phyloP scores from a whole-genome alignment of 2,329 filamentous ascomycete species.

The Dendryphion nanum region DNA sequence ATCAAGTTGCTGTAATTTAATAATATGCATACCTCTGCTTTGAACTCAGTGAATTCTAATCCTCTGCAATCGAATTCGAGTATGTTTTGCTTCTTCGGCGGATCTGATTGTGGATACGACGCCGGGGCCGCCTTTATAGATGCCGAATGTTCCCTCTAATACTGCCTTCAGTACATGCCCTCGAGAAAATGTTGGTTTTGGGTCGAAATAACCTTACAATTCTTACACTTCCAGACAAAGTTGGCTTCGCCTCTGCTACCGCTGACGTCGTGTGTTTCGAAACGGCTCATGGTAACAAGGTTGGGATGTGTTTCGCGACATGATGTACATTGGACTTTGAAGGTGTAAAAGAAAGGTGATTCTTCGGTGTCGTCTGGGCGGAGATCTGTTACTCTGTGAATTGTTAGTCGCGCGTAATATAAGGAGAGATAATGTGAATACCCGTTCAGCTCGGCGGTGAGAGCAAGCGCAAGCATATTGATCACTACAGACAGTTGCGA shows the following conservation, averaged over 20 bases:
- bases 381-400: conserved; percentile 78
- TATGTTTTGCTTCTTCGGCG: conserved; percentile 73
- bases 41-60: conserved; percentile 88
- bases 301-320: conserved; percentile 91
- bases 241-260: conserved; percentile 94
- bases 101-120: conserved; percentile 68
- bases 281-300: conserved; percentile 80
- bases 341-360: conserved; percentile 91
- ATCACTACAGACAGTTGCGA: no score
- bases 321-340: conserved; percentile 97
- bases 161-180: no score
- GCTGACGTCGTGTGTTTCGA: conserved; percentile 87
- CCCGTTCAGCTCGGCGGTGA: conserved; percentile 40
- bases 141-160: conserved; percentile 78
- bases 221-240: conserved; percentile 99
- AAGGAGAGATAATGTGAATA: conserved; percentile 3
- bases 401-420: not conserved
- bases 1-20: not conserved
- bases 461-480: conserved; percentile 40
- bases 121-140: conserved; percentile 74
- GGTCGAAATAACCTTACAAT: conserved; percentile 72
- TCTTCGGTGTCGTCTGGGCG: conserved; percentile 79
- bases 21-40: conserved; percentile 78
- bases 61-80: conserved; percentile 93
- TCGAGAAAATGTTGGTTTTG: no score